Base-by-base conservation (phyloP, 352 stramenopile genomes). In the Phytopythium delawarense region DNA sequence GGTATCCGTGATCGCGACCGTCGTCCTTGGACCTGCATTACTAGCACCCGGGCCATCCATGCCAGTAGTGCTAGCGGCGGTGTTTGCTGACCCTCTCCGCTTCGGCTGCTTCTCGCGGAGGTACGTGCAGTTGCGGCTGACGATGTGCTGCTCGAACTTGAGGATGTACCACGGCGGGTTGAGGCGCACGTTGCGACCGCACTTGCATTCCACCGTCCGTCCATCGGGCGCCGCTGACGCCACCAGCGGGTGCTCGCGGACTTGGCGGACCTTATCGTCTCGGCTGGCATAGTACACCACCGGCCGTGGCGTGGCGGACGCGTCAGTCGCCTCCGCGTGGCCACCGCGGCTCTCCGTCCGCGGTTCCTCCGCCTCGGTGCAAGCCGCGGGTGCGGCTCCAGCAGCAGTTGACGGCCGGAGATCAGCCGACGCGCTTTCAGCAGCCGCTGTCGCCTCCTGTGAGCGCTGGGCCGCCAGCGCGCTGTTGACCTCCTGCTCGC, bases 131-230 rank as follows among this genome's bases (percentile, higher is more conserved):
- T 92, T 94, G 39, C 85, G 73, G 57, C 85, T 94, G 21, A 84
- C 80, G n/a, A 91, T 69, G 57, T 94, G 85, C 71, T 94, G 85
- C 66, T 94, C 85, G 40, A 85, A 94, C 65, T 94, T 94, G 50
- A 90, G 69, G 54, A 94, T 90, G 60, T 94, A 94, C 85, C 85
- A 94, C 34, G 85, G 78, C 37, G 85, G 85, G 28, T 94, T 94
- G 18, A 94, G 62, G 0, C 81, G 74, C 53, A 94, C 85, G 46
- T 61, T 74, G 45, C 82, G 80, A 4, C 85, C 82, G 63, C 85
- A 94, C 34, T 86, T 89, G 62, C 85, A 94, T 35, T 65, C 46
- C 2, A 94, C 73, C 11, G 69, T 69, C 8, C 82, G 76, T 4
- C 85, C 85, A 58, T 94, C 82, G 0, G 59, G 8, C 0, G 76